These are phyloP conservation scores for Plasmodium gallinaceum DNA, from an alignment of 169 alveolate species.

Conservation along the genomic window DNA sequence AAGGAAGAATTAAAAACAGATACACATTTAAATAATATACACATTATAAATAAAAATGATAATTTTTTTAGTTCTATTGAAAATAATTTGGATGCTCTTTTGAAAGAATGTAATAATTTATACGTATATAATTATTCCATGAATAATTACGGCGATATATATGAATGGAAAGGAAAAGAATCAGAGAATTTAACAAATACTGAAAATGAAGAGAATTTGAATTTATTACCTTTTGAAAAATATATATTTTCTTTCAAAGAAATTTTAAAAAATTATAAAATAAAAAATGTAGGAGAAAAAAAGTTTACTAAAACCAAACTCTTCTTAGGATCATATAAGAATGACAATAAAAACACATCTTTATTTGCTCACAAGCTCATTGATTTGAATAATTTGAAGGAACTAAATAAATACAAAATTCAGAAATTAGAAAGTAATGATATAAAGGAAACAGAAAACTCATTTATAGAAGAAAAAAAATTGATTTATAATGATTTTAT, in stretches of 20 bases:
- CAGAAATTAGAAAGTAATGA: no score
- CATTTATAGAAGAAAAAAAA: background rate
- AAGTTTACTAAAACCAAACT: slow-evolving; percentile 38
- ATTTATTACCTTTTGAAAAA: slow-evolving; percentile 64
- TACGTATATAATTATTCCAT: slow-evolving; percentile 44
- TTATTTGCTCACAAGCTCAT: slow-evolving; percentile 59
- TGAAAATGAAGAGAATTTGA: background rate
- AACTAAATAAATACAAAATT: background rate
- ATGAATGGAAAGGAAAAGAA: slow-evolving; percentile 9
- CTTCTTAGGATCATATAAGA: slow-evolving; percentile 41
- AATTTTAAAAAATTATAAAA: slow-evolving; percentile 19
- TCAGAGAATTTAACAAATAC: background rate
- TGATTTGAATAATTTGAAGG: slow-evolving; percentile 23
- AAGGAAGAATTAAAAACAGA: background rate
- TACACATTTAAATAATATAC: slow-evolving; percentile 16
- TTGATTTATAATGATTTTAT: background rate
- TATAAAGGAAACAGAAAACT: background rate
- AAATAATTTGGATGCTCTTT: background rate
- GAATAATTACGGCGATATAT: slow-evolving; percentile 37
- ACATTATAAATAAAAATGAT: slow-evolving; percentile 47
- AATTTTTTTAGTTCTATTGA: background rate
- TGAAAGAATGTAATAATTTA: slow-evolving; percentile 4
- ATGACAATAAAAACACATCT: slow-evolving; percentile 12
- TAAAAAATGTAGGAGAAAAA: slow-evolving; percentile 39
- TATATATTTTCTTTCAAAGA: slow-evolving; percentile 18